These are phyloP conservation scores for Phlebopus sp. DNA, from an alignment of 1,284 basidiomycete species.

Conservation along the genomic window DNA sequence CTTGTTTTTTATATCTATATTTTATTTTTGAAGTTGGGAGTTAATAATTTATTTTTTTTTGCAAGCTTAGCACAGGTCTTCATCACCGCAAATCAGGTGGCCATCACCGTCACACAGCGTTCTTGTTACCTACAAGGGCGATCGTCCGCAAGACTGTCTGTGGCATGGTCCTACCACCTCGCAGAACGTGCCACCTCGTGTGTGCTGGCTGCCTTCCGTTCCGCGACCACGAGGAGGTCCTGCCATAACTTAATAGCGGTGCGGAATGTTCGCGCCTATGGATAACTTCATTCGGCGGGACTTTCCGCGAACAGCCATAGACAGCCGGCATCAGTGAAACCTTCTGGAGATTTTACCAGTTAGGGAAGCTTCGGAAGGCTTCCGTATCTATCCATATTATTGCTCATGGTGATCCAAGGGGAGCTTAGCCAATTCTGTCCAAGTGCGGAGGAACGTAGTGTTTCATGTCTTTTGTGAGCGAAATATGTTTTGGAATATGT, in stretches of 20 bases:
- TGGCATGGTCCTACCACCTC: not conserved
- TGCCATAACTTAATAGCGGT: slow-evolving; percentile 5
- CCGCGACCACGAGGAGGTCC: slow-evolving; percentile 5
- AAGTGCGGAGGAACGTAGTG: not conserved
- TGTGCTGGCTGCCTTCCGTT: slow-evolving; percentile 9
- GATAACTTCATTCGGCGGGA: slow-evolving; percentile 2
- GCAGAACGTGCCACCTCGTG: slow-evolving; percentile 13
- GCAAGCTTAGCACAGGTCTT: no score
- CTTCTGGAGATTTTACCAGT: slow-evolving; percentile 4
- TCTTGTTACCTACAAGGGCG: not conserved
- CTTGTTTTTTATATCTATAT: no score
- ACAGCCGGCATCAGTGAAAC: not conserved
- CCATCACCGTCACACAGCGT: no score
- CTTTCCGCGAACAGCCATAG: slow-evolving; percentile 4
- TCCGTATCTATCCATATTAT: not conserved
- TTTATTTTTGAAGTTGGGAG: no score
- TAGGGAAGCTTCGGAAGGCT: slow-evolving; percentile 1
- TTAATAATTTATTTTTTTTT: no score
- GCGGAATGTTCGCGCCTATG: slow-evolving; percentile 8
- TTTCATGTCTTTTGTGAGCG: not conserved
- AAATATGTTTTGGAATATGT: not conserved
- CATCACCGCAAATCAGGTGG: no score
- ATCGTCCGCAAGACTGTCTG: not conserved
- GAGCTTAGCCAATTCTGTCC: not conserved
- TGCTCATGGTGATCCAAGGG: not conserved